Percentiles rank a stretch among this genome's conserved stretches.
phyloP scores from a whole-genome alignment of 2,329 filamentous ascomycete genomes.

The Penicillium sp. region DNA sequence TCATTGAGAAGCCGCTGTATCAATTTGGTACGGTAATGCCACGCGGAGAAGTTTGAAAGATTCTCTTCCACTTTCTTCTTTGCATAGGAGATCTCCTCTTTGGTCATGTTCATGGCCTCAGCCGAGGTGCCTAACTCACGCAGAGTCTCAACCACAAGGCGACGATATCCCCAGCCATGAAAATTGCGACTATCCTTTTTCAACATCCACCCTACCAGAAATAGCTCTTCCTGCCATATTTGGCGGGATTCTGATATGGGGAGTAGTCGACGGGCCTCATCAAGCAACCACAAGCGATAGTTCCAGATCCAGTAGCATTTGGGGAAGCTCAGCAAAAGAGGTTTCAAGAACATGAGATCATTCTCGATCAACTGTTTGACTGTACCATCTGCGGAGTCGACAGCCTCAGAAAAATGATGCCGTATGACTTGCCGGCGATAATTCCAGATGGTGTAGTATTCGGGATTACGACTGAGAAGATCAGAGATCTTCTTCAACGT shows the following conservation, averaged over 20 bases:
- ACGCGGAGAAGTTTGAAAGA: constrained; percentile 93
- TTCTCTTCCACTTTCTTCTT: constrained; percentile 79
- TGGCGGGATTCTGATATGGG: constrained; percentile 51
- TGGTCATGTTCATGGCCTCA: constrained; percentile 56
- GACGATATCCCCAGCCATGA: constrained; percentile 90
- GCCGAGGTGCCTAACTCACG: constrained; percentile 50
- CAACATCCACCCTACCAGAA: constrained; percentile 81
- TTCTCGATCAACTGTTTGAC: constrained; percentile 54
- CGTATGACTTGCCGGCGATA: constrained; percentile 62
- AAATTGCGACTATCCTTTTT: constrained; percentile 83
- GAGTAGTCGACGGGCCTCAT: constrained; percentile 62
- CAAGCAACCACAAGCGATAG: constrained; percentile 78
- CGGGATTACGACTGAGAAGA: constrained; percentile 42
- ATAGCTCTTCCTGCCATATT: constrained; percentile 81
- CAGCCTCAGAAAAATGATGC: constrained; percentile 48
- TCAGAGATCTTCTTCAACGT: constrained; percentile 42
- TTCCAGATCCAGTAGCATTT: constrained; percentile 99
- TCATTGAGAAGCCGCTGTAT: constrained; percentile 71
- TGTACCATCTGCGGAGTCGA: constrained; percentile 27
- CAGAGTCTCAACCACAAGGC: constrained; percentile 68
- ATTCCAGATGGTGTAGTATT: constrained; percentile 48
- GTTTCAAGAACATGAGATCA: constrained; percentile 77
- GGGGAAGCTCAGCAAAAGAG: constrained; percentile 74
- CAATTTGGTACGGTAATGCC: constrained; percentile 83
- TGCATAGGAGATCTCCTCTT: constrained; percentile 82